Evolutionary conservation across 1,139 yeast species (phyloP).

Genomic region (Lodderomyces parapsilosis): DNA sequence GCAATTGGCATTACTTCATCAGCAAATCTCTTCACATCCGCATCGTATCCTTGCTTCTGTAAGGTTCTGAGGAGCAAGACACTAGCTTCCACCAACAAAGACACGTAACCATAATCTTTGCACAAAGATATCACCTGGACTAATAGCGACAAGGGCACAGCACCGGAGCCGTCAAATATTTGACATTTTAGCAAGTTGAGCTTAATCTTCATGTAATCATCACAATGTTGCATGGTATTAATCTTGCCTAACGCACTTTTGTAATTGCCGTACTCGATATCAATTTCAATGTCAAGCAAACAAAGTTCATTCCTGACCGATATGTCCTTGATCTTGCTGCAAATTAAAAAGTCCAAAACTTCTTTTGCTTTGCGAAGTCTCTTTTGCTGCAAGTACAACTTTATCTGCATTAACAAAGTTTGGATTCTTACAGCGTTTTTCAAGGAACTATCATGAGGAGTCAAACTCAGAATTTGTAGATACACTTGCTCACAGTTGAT

Average conservation of each 20-base stretch:
- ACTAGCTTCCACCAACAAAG: constrained; percentile 41
- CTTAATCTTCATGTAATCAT: constrained; percentile 39
- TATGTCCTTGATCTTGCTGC: constrained; percentile 30
- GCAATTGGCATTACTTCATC: constrained; percentile 40
- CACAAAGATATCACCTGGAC: constrained; percentile 46
- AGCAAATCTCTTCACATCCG: constrained; percentile 39
- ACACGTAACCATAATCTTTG: constrained; percentile 37
- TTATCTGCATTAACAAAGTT: constrained; percentile 33
- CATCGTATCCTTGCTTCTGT: constrained; percentile 29
- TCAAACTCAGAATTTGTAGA: constrained; percentile 25
- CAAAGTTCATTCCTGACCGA: constrained; percentile 30
- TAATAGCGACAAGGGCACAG: constrained; percentile 42
- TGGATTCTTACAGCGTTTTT: constrained; percentile 39
- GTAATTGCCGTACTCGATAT: constrained; percentile 27
- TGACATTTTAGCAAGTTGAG: constrained; percentile 45
- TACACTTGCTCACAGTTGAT: constrained; percentile 34
- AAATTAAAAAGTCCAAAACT: constrained; percentile 19
- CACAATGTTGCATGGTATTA: constrained; percentile 18
- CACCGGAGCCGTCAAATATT: constrained; percentile 35
- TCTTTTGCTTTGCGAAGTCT: constrained; percentile 28
- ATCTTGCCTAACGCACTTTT: constrained; percentile 37
- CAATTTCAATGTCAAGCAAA: constrained; percentile 29
- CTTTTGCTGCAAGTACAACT: constrained; percentile 37
- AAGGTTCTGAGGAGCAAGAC: constrained; percentile 38
- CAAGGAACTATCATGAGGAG: constrained; percentile 24